These are phyloP conservation scores for Pythium periplocum DNA, from an alignment of 352 stramenopile species.

Conservation along the genomic window DNA sequence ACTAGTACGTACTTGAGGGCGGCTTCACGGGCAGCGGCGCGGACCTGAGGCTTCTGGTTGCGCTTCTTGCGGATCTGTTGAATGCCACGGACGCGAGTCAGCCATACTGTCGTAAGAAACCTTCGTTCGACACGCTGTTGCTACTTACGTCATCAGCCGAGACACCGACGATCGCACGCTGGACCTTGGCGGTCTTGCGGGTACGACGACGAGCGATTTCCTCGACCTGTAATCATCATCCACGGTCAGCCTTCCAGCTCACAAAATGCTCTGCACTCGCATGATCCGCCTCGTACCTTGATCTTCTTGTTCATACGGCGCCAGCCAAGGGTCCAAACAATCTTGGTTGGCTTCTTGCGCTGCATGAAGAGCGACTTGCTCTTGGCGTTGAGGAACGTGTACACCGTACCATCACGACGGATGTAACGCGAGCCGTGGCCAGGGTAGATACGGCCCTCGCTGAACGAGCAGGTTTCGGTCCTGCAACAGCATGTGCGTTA, in stretches of 20 bases:
- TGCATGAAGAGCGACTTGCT: slow-evolving; percentile 97
- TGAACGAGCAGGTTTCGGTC: slow-evolving; percentile 90
- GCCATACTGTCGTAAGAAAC: slow-evolving; percentile 1
- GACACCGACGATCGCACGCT: slow-evolving; percentile 96
- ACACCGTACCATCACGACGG: slow-evolving; percentile 94
- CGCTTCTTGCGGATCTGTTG: slow-evolving; percentile 96
- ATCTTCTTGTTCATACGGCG: slow-evolving; percentile 99
- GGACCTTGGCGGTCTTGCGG: slow-evolving; percentile 95
- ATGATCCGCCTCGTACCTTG: slow-evolving; percentile 57
- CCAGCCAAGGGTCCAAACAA: slow-evolving; percentile 98
- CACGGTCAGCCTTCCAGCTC: background rate
- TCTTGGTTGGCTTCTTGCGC: slow-evolving; percentile 99
- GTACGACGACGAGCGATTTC: slow-evolving; percentile 76
- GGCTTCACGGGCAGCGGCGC: slow-evolving; percentile 85
- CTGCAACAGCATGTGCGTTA: slow-evolving; percentile 26
- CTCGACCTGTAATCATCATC: slow-evolving; percentile 46
- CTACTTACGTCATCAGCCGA: slow-evolving; percentile 90
- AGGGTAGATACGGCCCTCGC: slow-evolving; percentile 94
- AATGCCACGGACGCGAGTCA: background rate
- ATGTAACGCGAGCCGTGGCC: slow-evolving; percentile 99
- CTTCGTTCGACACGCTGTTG: background rate
- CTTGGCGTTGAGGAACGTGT: slow-evolving; percentile 97
- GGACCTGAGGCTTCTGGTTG: slow-evolving; percentile 93
- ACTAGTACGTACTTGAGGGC: slow-evolving; percentile 84
- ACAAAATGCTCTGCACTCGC: no score